Conservation (phyloP, 495 filamentous ascomycete genomes). For the Oidiodendron maius region DNA sequence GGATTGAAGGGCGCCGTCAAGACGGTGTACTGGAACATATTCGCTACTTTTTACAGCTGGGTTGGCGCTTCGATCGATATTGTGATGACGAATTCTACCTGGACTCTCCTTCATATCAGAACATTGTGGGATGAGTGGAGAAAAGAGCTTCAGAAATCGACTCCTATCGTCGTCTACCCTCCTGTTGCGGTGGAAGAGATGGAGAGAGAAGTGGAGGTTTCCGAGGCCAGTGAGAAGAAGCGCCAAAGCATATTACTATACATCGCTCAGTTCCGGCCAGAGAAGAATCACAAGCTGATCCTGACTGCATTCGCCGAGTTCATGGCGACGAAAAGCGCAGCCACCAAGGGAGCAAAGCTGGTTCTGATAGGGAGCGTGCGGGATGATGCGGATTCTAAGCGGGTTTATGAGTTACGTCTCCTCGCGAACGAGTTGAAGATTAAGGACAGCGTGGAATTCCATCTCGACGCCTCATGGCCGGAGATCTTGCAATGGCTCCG, state of each 20-base stretch:
- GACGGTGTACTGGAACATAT: slow-evolving; percentile 76
- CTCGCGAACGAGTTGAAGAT: slow-evolving; percentile 83
- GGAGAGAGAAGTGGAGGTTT: slow-evolving; percentile 61
- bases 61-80: slow-evolving; percentile 79
- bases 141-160: slow-evolving; percentile 32
- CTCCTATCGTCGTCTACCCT: slow-evolving; percentile 68
- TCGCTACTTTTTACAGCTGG: slow-evolving; percentile 72
- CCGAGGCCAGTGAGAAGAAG: slow-evolving; percentile 53
- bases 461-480: slow-evolving; percentile 83
- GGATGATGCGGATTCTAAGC: slow-evolving; percentile 72
- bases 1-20: slow-evolving; percentile 64
- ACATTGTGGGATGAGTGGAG: slow-evolving; percentile 67
- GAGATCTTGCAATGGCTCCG: slow-evolving; percentile 74
- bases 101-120: slow-evolving; percentile 83
- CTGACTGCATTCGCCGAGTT: slow-evolving; percentile 78
- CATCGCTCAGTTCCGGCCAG: slow-evolving; percentile 94
- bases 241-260: slow-evolving; percentile 73
- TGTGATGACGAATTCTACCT: slow-evolving; percentile 94
- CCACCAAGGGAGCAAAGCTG: slow-evolving; percentile 54
- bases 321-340: slow-evolving; percentile 32
- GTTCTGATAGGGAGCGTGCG: slow-evolving; percentile 85
- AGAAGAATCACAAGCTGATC: slow-evolving; percentile 89
- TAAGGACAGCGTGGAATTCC: slow-evolving; percentile 76
- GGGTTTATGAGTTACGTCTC: slow-evolving; percentile 86
- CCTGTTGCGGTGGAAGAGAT: slow-evolving; percentile 86